A percentile compares a stretch with the other conserved stretches of the same genome.
phyloP scores from a whole-genome alignment of 208 protist species.

The Wallacemonas sp. region DNA sequence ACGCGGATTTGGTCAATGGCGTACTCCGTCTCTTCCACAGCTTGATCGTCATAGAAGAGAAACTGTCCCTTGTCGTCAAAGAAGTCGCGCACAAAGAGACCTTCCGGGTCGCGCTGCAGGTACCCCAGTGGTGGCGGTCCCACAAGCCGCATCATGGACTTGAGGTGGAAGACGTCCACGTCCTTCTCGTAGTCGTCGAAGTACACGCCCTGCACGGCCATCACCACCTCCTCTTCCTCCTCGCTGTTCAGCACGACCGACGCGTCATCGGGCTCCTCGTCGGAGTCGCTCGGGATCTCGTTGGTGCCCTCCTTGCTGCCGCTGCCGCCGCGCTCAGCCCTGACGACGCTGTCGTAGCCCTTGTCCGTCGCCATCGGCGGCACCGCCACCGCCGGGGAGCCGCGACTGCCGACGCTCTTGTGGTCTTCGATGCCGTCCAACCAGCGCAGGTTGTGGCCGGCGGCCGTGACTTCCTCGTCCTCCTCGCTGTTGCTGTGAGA shows the following conservation, averaged over 20 bases:
- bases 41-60: conserved; percentile 33
- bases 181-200: conserved; percentile 49
- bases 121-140: conserved; percentile 44
- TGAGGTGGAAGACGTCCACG: conserved; percentile 54
- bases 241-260: conserved; percentile 4
- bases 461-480: background rate
- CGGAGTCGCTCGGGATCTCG: conserved; percentile 6
- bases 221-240: conserved; percentile 20
- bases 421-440: conserved; percentile 4
- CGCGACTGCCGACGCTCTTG: background rate
- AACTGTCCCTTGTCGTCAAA: conserved; percentile 47
- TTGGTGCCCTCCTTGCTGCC: background rate
- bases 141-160: conserved; percentile 53
- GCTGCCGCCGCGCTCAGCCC: background rate
- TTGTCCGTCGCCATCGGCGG: background rate
- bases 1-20: conserved; percentile 16
- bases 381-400: background rate
- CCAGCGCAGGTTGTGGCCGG: background rate
- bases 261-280: conserved; percentile 1
- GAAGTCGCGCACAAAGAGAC: conserved; percentile 51
- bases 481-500: conserved; percentile 6
- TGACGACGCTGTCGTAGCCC: background rate
- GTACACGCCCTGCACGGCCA: conserved; percentile 25
- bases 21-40: conserved; percentile 24
- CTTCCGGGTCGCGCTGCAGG: conserved; percentile 30